Percentiles rank a stretch among this genome's conserved stretches.
Conservation (phyloP, 495 filamentous ascomycete species). For the Penicillium samsonianum region DNA sequence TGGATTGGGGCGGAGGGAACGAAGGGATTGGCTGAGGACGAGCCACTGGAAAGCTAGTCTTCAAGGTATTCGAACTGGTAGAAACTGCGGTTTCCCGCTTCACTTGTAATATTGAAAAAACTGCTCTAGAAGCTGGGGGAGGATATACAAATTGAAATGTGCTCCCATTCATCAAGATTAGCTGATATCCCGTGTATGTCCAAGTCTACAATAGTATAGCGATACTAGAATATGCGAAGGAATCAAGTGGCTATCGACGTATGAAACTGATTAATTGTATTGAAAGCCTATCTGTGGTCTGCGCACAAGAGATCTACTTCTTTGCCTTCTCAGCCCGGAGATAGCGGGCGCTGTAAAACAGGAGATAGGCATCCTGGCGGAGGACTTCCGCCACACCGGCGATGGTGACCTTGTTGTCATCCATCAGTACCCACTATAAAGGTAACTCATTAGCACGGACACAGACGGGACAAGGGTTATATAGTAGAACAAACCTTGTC, state of each 20-base stretch:
- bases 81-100: too few relatives aligned
- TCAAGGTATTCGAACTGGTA: too few relatives aligned
- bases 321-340: slow-evolving; percentile 33
- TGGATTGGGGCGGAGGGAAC: too few relatives aligned
- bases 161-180: neutral
- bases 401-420: slow-evolving; percentile 84
- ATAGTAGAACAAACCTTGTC: slow-evolving; percentile 59
- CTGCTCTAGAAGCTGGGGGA: neutral
- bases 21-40: too few relatives aligned
- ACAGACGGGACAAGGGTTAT: neutral
- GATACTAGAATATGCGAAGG: neutral
- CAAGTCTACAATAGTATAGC: neutral
- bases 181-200: neutral
- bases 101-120: neutral
- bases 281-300: neutral
- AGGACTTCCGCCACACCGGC: slow-evolving; percentile 79
- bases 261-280: neutral
- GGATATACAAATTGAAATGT: neutral
- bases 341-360: slow-evolving; percentile 79
- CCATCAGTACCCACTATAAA: slow-evolving; percentile 82
- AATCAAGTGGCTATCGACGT: neutral
- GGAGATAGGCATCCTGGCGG: slow-evolving; percentile 76
- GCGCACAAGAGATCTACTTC: neutral
- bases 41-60: too few relatives aligned
- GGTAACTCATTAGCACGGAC: slow-evolving; percentile 17